phyloP scores from a whole-genome alignment of 805 yeast genomes.

The Saccharomyces eubayanus region DNA sequence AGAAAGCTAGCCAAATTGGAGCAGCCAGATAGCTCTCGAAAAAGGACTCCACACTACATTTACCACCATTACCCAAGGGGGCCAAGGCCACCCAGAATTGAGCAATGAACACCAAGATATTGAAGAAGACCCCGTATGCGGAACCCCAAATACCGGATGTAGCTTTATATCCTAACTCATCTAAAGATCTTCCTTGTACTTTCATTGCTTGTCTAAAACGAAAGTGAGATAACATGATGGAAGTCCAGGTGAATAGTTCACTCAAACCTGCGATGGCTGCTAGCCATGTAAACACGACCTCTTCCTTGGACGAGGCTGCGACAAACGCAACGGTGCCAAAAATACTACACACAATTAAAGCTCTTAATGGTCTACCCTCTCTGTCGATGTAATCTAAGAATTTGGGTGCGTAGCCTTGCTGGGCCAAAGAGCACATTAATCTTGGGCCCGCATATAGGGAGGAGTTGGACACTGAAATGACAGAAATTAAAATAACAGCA shows the following conservation, averaged over 20 bases:
- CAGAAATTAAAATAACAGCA: conserved; percentile 64
- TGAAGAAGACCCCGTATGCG: conserved; percentile 40
- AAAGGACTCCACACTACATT: conserved; percentile 35
- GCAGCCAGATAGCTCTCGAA: conserved; percentile 47
- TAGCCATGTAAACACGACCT: conserved; percentile 51
- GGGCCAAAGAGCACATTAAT: conserved; percentile 58
- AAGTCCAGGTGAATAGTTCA: conserved; percentile 52
- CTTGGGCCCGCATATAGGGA: conserved; percentile 69
- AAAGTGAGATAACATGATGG: conserved; percentile 44
- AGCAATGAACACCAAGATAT: conserved; percentile 42
- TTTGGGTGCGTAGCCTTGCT: conserved; percentile 61
- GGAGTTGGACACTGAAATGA: conserved; percentile 69
- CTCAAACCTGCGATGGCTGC: conserved; percentile 49
- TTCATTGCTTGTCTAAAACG: conserved; percentile 48
- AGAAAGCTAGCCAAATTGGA: conserved; percentile 37
- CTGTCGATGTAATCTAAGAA: conserved; percentile 45
- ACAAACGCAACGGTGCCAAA: conserved; percentile 54
- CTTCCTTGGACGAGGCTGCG: conserved; percentile 45
- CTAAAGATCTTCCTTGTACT: conserved; percentile 38
- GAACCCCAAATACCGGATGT: conserved; percentile 45
- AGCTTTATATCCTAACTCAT: conserved; percentile 45
- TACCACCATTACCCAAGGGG: conserved; percentile 40
- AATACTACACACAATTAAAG: conserved; percentile 41
- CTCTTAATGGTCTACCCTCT: conserved; percentile 51
- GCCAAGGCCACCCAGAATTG: conserved; percentile 59